Percentiles rank a stretch among this genome's conserved stretches.
Conservation (phyloP, 2,329 filamentous ascomycete species). For the Fusarium sp. region DNA sequence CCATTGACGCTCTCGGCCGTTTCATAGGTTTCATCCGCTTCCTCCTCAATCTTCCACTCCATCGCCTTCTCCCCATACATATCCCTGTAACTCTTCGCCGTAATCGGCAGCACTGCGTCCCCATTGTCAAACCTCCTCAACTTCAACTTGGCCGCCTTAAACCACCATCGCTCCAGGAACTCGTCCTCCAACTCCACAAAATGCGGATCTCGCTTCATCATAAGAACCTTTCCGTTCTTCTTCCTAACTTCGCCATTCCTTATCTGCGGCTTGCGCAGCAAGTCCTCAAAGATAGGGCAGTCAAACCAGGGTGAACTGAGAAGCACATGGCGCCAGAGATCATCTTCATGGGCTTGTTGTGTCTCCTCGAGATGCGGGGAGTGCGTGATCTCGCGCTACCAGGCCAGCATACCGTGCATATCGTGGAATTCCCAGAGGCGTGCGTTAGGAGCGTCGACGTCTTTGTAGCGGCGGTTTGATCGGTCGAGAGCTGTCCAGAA, state of each 20-base stretch:
- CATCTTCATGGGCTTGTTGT: constrained; percentile 37
- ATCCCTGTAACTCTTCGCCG: background rate
- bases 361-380: constrained; percentile 26
- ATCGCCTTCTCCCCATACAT: constrained; percentile 10
- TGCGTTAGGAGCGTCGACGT: background rate
- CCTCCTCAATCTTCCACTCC: constrained; percentile 1
- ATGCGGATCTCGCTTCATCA: background rate
- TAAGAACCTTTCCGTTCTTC: background rate
- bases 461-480: background rate
- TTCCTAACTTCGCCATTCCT: background rate
- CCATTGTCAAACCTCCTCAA: constrained; percentile 37
- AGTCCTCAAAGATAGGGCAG: constrained; percentile 41
- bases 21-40: background rate
- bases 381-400: constrained; percentile 45
- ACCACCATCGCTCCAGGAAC: constrained; percentile 44
- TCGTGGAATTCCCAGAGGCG: constrained; percentile 9
- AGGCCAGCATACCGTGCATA: constrained; percentile 37
- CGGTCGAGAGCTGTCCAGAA: constrained; percentile 47
- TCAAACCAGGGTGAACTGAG: constrained; percentile 46
- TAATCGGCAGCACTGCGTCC: constrained; percentile 27
- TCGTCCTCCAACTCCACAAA: constrained; percentile 37
- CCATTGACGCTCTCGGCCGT: background rate
- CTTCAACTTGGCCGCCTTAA: constrained; percentile 28
- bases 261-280: constrained; percentile 14
- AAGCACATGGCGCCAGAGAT: constrained; percentile 41